Evolutionary conservation across 108 stramenopile species (phyloP), one percentile per base, ranked within the genome.

Genomic region (Mediolabrus comicus): DNA sequence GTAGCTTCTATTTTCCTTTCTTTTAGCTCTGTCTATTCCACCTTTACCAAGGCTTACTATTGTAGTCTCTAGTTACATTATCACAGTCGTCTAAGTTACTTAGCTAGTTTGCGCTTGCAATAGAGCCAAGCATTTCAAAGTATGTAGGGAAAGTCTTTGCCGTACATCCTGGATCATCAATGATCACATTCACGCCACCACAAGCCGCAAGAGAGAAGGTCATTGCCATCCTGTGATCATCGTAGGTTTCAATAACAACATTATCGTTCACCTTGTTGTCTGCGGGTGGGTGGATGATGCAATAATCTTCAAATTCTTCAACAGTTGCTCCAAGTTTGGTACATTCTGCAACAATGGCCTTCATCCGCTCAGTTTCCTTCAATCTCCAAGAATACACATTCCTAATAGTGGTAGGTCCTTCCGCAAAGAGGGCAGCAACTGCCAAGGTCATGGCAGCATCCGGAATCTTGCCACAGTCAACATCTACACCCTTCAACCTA

Each of bases 221-320:
- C 97, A 98, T 97, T 24, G 98, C 97, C 95, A 98, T 97, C 53
- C 98, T 83, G 72, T 98, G 98, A 81, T 98, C 98, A 66, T 98
- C 98, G 80, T 98, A 98, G 7, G 98, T 98, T 66, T 98, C 98
- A 71, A 98, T 97, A 13, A 94, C 67, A 11, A 97, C 96, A 71
- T 92, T 89, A 61, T 91, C 84, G 53, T 89, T 94, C 61, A 96
- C 54, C 66, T 86, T 92, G 60, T 94, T 90, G 53, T 70, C 86
- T 55, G 71, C 55, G 0, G 96, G 93, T 41, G 97, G 97, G 49
- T 92, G 92, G 66, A 98, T 94, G 53, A 97, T 80, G 69, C 95
- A 97, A 72, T 96, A 97, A 75, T 97, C 96, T 13, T 82, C 74
- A 69, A 92, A 96, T 70, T 98, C 98, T 67, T 96, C 96, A 14